phyloP scores from a whole-genome alignment of 192 early-diverging fungal species.

The Entophlyctis helioformis region DNA sequence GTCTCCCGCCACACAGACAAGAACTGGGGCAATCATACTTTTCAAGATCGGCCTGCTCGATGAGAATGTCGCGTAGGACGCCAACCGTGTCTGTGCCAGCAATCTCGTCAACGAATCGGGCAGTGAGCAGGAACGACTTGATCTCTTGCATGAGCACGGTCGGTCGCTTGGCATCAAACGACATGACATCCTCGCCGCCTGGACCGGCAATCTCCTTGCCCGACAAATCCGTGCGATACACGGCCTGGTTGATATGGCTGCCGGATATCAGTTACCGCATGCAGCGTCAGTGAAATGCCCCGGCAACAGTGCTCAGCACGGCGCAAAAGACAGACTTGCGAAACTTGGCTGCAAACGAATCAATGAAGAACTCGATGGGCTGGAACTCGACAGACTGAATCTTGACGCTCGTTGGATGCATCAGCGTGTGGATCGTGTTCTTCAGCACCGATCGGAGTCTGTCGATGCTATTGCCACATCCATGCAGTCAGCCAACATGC shows the following conservation, averaged over 20 bases:
- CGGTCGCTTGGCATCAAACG: constrained; percentile 26
- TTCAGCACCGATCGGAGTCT: constrained; percentile 7
- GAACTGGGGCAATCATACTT: constrained; percentile 3
- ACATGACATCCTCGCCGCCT: constrained; percentile 11
- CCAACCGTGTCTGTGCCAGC: too few species aligned
- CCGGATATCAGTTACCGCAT: not conserved
- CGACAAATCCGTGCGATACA: constrained; percentile 5
- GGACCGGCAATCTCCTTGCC: not conserved
- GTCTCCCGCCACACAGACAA: not conserved
- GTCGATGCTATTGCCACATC: constrained; percentile 4
- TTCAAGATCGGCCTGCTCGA: constrained; percentile 11
- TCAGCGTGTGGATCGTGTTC: constrained; percentile 10
- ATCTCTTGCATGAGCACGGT: constrained; percentile 16
- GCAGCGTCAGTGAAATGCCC: not conserved
- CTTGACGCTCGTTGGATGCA: constrained; percentile 3
- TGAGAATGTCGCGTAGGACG: constrained; percentile 13
- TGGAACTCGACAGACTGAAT: constrained; percentile 21
- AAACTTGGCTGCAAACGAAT: constrained; percentile 11
- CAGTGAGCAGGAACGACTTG: constrained; percentile 16
- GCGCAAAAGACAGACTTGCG: not conserved
- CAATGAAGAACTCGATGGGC: constrained; percentile 27
- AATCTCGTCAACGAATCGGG: too few species aligned
- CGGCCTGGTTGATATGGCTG: not conserved
- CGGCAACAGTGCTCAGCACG: not conserved
- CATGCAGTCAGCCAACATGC: not conserved